Evolutionary conservation across 441 rosid species (phyloP), one percentile per base, ranked within the genome.

Genomic region (Syzygium syzygioides): DNA sequence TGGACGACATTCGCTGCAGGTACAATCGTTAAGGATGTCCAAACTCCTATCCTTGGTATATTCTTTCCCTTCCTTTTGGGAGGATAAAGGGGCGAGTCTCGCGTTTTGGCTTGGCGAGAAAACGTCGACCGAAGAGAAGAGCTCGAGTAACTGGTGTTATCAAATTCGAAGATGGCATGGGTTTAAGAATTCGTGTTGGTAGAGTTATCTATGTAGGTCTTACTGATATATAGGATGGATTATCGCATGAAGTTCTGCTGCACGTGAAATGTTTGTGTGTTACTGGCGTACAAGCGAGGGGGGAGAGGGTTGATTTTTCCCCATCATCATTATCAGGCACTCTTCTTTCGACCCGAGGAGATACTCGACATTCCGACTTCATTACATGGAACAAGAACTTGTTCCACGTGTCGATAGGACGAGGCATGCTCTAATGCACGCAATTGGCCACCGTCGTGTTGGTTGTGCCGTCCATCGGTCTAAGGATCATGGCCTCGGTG

Each of bases 391-490:
- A 92, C 92, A 96, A 92, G 60, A 97, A 93, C 91, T 97, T 96
- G 79, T 96, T 96, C 97, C 97, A 95, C 26, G 95, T 91, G 88
- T 96, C 97, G 83, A 95, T 88, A 5, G 99, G 98, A 10, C 98
- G 96, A 2, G 99, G 99, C 91, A 95, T 88, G 89, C 98, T 95
- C 99, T 98, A 97, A 89, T 95, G 98, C 56, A 96, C 97, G 89
- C 98, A 95, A 88, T 96, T 97, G 56, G 93, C 91, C 5, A 92
- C 86, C 1, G 91, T 91, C 56, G 84, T 88, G 83, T 95, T 96
- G 86, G 87, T 91, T 92, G 1, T 98, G 98, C 89, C 94, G 96
- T 18, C 97, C 99, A 90, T 96, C 98, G 97, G 96, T 89, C 97
- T 91, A 87, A 93, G 87, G 94, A 96, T 71, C 96, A 94, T 92